These are phyloP conservation scores for Myxozyma geophila DNA, from an alignment of 805 yeast species.

Conservation along the genomic window DNA sequence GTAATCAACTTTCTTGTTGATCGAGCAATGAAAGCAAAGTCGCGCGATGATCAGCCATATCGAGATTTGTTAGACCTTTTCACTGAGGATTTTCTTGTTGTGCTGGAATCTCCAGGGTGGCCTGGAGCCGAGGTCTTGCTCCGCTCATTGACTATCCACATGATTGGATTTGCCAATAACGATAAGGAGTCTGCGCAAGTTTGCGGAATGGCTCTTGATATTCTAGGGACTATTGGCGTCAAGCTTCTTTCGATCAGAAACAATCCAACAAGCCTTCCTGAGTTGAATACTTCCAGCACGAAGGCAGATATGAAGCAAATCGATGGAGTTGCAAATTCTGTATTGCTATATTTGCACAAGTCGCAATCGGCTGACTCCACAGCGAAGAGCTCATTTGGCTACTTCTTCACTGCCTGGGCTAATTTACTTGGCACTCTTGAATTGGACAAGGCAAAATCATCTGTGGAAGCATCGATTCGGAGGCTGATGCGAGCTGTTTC, in stretches of 20 bases:
- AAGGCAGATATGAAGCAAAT: slow-evolving; percentile 1
- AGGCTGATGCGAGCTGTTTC: slow-evolving; percentile 13
- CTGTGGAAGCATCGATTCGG: not conserved
- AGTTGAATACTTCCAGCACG: not conserved
- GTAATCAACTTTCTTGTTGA: slow-evolving; percentile 38
- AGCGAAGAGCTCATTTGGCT: slow-evolving; percentile 24
- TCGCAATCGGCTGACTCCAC: slow-evolving; percentile 21
- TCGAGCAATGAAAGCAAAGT: slow-evolving; percentile 35
- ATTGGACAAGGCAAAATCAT: not conserved
- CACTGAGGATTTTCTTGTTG: slow-evolving; percentile 58
- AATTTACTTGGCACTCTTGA: slow-evolving; percentile 13
- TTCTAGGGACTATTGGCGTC: slow-evolving; percentile 65
- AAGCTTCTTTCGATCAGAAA: slow-evolving; percentile 44
- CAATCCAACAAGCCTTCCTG: not conserved
- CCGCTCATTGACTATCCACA: slow-evolving; percentile 23
- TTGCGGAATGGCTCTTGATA: slow-evolving; percentile 61
- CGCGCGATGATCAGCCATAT: slow-evolving; percentile 36
- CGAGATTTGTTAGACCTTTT: slow-evolving; percentile 53
- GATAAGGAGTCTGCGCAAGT: slow-evolving; percentile 49
- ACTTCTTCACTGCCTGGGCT: slow-evolving; percentile 23
- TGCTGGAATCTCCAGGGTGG: slow-evolving; percentile 64
- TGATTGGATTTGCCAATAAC: slow-evolving; percentile 41
- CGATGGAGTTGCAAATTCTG: not conserved
- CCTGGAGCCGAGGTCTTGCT: slow-evolving; percentile 61
- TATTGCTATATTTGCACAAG: slow-evolving; percentile 35